These are phyloP conservation scores for Bruguiera gymnorhiza DNA, from an alignment of 345 rosid genomes.

Conservation along the genomic window DNA sequence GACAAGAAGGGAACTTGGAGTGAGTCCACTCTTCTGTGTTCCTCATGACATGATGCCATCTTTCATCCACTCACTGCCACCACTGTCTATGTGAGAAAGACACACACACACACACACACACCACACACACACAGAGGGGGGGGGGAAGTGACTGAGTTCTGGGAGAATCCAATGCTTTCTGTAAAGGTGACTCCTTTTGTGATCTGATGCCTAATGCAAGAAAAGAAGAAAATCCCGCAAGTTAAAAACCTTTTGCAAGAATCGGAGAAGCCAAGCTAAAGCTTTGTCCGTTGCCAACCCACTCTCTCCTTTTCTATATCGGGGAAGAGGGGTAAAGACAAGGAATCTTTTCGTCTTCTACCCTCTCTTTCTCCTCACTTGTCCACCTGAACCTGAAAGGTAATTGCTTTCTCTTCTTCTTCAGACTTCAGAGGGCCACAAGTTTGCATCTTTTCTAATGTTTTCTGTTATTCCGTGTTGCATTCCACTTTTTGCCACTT, in stretches of 20 bases:
- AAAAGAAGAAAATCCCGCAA: background rate
- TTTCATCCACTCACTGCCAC: slow-evolving; percentile 4
- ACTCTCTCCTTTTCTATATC: background rate
- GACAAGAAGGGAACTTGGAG: background rate
- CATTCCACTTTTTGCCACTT: slow-evolving; percentile 14
- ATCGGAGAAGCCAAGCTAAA: slow-evolving; percentile 20
- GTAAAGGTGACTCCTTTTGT: slow-evolving; percentile 27
- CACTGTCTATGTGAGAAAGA: too few species aligned
- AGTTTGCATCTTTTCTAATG: background rate
- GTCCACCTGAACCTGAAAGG: slow-evolving; percentile 15
- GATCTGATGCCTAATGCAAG: background rate
- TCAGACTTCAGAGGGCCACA: background rate
- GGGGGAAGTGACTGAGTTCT: background rate
- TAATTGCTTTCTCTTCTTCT: slow-evolving; percentile 17
- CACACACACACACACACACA: too few species aligned
- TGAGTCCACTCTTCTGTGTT: slow-evolving; percentile 19
- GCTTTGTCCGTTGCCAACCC: slow-evolving; percentile 5
- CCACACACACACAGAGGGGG: background rate
- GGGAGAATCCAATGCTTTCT: slow-evolving; percentile 38
- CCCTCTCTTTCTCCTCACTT: background rate
- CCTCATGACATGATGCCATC: slow-evolving; percentile 4
- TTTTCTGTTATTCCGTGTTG: slow-evolving; percentile 11
- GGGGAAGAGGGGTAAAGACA: background rate
- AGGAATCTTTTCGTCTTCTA: slow-evolving; percentile 22
- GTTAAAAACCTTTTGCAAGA: background rate